A percentile compares a stretch with the other conserved stretches of the same genome.
Evolutionary conservation across 305 asterid species (phyloP).

Genomic region (Solanum hybrid): DNA sequence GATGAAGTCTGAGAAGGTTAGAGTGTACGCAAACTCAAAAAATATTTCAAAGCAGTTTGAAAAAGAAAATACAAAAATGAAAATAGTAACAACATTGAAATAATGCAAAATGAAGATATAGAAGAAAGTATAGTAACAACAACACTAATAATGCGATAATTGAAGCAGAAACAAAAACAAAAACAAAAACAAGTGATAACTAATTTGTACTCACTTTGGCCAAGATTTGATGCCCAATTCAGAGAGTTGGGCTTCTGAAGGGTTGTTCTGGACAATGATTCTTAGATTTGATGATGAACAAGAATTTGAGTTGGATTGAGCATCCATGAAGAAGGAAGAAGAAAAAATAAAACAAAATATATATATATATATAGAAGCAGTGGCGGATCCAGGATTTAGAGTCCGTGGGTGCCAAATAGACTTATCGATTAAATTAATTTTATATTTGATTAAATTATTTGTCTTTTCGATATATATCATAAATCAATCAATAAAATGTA

Average conservation of each 20-base stretch:
- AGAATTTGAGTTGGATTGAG: constrained; percentile 25
- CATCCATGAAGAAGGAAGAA: constrained; percentile 28
- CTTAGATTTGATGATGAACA: constrained; percentile 32
- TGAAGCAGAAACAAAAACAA: too few relatives aligned
- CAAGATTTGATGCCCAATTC: constrained; percentile 76
- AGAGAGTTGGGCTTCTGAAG: constrained; percentile 51
- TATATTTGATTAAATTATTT: too few relatives aligned
- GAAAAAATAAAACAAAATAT: not conserved
- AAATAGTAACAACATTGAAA: not conserved
- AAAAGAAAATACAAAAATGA: too few relatives aligned
- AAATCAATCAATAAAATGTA: too few relatives aligned
- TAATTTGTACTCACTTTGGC: constrained; percentile 56
- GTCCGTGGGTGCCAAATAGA: too few relatives aligned
- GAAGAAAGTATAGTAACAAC: not conserved
- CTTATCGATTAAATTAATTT: too few relatives aligned
- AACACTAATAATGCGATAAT: not conserved
- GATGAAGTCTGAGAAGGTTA: not conserved
- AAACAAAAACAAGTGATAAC: not conserved
- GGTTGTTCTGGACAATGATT: constrained; percentile 59
- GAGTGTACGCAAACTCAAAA: not conserved
- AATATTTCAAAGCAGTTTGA: not conserved
- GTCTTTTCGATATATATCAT: too few relatives aligned
- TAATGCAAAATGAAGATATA: not conserved
- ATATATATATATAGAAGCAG: not conserved
- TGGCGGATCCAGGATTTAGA: too few relatives aligned